These are phyloP conservation scores for Phytophthora pseudosyringae DNA, from an alignment of 352 stramenopile genomes.

Conservation along the genomic window DNA sequence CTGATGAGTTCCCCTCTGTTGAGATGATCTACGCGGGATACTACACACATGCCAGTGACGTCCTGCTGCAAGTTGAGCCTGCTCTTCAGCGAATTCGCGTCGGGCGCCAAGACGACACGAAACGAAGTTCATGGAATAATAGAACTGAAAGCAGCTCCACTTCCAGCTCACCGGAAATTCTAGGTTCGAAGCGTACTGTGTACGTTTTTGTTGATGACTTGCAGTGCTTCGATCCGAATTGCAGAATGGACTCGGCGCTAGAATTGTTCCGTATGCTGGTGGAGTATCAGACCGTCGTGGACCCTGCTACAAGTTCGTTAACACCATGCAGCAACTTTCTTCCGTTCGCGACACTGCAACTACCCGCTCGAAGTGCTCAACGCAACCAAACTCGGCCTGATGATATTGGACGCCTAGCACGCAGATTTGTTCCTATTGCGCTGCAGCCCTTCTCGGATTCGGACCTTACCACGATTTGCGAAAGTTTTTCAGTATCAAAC, in stretches of 20 bases:
- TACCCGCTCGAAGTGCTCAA: not conserved
- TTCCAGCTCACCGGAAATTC: not conserved
- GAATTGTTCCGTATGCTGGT: conserved; percentile 60
- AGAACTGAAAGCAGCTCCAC: not conserved
- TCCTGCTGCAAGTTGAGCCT: conserved; percentile 24
- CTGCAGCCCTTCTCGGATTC: conserved; percentile 43
- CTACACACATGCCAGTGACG: conserved; percentile 26
- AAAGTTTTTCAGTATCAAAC: conserved; percentile 19
- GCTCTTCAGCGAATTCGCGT: conserved; percentile 27
- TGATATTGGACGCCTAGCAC: conserved; percentile 36
- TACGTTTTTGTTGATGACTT: conserved; percentile 75
- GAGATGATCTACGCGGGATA: conserved; percentile 28
- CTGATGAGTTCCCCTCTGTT: not conserved
- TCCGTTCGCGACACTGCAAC: conserved; percentile 40
- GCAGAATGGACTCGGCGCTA: conserved; percentile 38
- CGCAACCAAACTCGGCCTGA: not conserved
- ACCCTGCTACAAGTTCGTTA: conserved; percentile 43
- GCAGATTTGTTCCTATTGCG: conserved; percentile 43
- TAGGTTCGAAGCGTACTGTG: conserved; percentile 6
- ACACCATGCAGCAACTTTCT: conserved; percentile 33
- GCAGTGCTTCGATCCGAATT: conserved; percentile 39
- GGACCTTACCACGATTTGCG: conserved; percentile 63
- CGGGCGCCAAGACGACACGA: conserved; percentile 7
- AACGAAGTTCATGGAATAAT: not conserved
- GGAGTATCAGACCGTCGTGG: conserved; percentile 48